phyloP scores from a whole-genome alignment of 768 basidiomycete genomes.

The Amylocystis lapponica region DNA sequence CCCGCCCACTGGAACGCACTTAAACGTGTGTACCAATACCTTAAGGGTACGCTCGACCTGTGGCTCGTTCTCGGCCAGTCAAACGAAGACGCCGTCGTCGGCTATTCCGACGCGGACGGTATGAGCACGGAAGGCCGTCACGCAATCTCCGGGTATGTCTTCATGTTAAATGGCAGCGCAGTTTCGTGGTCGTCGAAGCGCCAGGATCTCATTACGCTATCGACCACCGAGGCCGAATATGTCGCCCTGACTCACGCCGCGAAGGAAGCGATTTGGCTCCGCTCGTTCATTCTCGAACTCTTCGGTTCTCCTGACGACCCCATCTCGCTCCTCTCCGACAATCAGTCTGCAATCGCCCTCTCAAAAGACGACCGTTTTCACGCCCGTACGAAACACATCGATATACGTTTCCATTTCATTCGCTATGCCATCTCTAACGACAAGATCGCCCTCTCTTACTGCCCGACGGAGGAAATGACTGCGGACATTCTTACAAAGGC shows the following conservation, averaged over 20 bases:
- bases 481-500: conserved; percentile 32
- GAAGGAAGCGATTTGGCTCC: conserved; percentile 33
- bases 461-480: conserved; percentile 23
- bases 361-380: conserved; percentile 22
- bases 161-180: conserved; percentile 27
- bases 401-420: conserved; percentile 28
- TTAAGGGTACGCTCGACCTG: conserved; percentile 18
- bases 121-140: not conserved
- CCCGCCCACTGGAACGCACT: conserved; percentile 19
- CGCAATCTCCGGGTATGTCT: conserved; percentile 27
- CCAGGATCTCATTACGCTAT: conserved; percentile 31
- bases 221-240: conserved; percentile 36
- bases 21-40: conserved; percentile 22
- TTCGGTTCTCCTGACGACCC: not conserved
- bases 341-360: conserved; percentile 9
- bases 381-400: conserved; percentile 32
- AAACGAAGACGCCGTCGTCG: conserved; percentile 5
- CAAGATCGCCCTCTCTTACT: conserved; percentile 18
- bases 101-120: conserved; percentile 11
- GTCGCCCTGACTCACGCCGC: conserved; percentile 27
- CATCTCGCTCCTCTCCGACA: not conserved
- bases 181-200: conserved; percentile 36
- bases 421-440: conserved; percentile 19
- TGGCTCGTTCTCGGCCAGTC: conserved; percentile 8
- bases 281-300: conserved; percentile 2